Evolutionary conservation across 23 red algal genomes (phyloP), one percentile per base, ranked within the genome.

Genomic region (Gracilaria gracilis): DNA sequence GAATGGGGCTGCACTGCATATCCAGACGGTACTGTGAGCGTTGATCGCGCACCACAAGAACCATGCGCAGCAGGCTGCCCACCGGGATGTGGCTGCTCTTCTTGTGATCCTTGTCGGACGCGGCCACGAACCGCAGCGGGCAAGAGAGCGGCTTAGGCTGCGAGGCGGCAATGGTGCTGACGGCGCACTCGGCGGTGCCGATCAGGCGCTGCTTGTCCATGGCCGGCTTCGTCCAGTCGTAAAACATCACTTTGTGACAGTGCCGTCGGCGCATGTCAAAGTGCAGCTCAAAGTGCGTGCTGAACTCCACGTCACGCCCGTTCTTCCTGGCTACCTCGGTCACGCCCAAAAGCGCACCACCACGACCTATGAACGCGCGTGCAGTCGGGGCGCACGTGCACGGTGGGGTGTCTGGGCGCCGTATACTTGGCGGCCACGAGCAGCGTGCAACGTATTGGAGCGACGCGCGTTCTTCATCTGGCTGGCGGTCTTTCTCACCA

Each of bases 241-340:
- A 88, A 62, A 88, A 76, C 8, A 67, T 67, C 39, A 88, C 84
- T 15, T 66, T 64, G 13, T 77, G 23, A 51, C 44, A 46, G 67
- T 88, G 67, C 37, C 3, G 31, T 17, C 35, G 21, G 37, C 35
- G 15, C 24, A 66, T 36, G 17, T 55, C 49, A 54, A 55, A 88
- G n/a, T 75, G 27, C 35, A 88, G 20, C 16, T 59, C 27, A 57
- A 88, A 88, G 51, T 31, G 33, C n/a, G 33, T 9, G 0, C 67
- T 37, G 37, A 88, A 75, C 53, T 88, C 84, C 11, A 88, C 84
- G 38, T 88, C 84, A 4, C 84, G 31, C 37, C 84, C 84, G 24
- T 75, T 8, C 50, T 88, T 88, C 42, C 84, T 51, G 4, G 84
- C 84, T 11, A 77, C 24, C 29, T 88, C 84, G 23, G 84, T 75